Conservation (phyloP, 2,329 filamentous ascomycete genomes). For the Aureobasidium pullulans region DNA sequence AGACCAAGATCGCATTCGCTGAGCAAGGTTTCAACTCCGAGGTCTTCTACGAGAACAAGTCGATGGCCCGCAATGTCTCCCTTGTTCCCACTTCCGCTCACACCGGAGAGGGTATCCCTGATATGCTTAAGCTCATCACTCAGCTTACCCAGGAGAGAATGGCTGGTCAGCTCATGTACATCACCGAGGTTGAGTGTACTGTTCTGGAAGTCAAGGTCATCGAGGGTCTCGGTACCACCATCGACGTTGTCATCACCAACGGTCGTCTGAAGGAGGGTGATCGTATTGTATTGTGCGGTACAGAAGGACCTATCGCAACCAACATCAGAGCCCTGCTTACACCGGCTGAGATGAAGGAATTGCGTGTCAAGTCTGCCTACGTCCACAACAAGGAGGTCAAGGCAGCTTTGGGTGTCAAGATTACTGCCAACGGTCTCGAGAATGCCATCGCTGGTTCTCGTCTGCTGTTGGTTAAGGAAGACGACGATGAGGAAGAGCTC, state of each 20-base stretch:
- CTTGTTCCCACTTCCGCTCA: constrained; percentile 94
- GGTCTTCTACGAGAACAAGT: constrained; percentile 96
- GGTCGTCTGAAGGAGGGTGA: constrained; percentile 92
- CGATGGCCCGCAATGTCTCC: constrained; percentile 90
- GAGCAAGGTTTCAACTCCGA: constrained; percentile 98
- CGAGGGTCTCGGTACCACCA: constrained; percentile 96
- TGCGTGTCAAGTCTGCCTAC: constrained; percentile 91
- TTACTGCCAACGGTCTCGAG: constrained; percentile 90
- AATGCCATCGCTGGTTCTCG: constrained; percentile 94
- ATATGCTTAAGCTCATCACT: constrained; percentile 94
- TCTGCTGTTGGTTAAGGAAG: constrained; percentile 84
- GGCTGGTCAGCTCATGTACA: constrained; percentile 95
- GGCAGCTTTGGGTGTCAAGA: constrained; percentile 97
- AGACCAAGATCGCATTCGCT: constrained; percentile 87
- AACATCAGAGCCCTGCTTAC: constrained; percentile 93
- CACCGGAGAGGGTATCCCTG: constrained; percentile 97
- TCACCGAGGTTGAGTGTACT: constrained; percentile 94
- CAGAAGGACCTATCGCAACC: constrained; percentile 91
- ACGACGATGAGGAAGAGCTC: constrained; percentile 86
- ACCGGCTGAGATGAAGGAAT: constrained; percentile 83
- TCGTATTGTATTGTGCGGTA: constrained; percentile 87
- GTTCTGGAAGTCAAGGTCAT: constrained; percentile 99
- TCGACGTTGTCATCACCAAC: constrained; percentile 94
- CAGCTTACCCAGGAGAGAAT: constrained; percentile 94
- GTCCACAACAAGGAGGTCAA: constrained; percentile 99